Evolutionary conservation across 352 stramenopile species (phyloP).

Genomic region (Pythium apleroticum): DNA sequence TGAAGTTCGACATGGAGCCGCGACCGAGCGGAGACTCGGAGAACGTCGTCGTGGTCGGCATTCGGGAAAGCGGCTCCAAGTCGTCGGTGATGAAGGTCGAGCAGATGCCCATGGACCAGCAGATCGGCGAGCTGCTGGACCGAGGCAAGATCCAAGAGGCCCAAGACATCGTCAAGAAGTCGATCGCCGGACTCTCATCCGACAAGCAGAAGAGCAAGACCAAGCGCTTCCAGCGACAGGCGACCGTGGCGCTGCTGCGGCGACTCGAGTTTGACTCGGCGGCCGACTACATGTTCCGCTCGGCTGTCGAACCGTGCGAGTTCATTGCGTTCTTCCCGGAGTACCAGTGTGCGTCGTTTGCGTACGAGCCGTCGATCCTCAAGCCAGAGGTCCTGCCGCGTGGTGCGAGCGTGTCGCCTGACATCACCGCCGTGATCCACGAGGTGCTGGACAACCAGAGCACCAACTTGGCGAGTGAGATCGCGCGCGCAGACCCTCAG

Average conservation of each 20-base stretch:
- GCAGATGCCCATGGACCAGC: slow-evolving; percentile 82
- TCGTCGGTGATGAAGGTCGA: slow-evolving; percentile 86
- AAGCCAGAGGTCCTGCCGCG: slow-evolving; percentile 84
- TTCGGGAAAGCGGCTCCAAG: slow-evolving; percentile 59
- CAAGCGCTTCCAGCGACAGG: slow-evolving; percentile 86
- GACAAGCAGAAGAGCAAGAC: slow-evolving; percentile 89
- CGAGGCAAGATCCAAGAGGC: slow-evolving; percentile 85
- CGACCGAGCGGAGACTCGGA: slow-evolving; percentile 68
- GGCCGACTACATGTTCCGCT: slow-evolving; percentile 85
- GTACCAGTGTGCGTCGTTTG: slow-evolving; percentile 76
- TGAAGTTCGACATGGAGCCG: slow-evolving; percentile 91
- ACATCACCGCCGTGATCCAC: slow-evolving; percentile 78
- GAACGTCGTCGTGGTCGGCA: slow-evolving; percentile 75
- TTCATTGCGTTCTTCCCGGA: slow-evolving; percentile 88
- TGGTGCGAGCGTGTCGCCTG: slow-evolving; percentile 63
- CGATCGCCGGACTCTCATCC: slow-evolving; percentile 59
- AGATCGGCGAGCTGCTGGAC: slow-evolving; percentile 82
- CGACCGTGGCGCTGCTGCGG: slow-evolving; percentile 71
- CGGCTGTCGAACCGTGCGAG: slow-evolving; percentile 81
- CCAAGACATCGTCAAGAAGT: slow-evolving; percentile 83
- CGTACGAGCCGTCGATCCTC: slow-evolving; percentile 79
- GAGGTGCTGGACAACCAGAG: slow-evolving; percentile 58
- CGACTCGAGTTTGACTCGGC: slow-evolving; percentile 78
- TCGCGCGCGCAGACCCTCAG: slow-evolving; percentile 51
- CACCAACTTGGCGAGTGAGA: slow-evolving; percentile 48